Evolutionary conservation across 179 eudicot genomes (phyloP).

Genomic region (Spergularia azorica): DNA sequence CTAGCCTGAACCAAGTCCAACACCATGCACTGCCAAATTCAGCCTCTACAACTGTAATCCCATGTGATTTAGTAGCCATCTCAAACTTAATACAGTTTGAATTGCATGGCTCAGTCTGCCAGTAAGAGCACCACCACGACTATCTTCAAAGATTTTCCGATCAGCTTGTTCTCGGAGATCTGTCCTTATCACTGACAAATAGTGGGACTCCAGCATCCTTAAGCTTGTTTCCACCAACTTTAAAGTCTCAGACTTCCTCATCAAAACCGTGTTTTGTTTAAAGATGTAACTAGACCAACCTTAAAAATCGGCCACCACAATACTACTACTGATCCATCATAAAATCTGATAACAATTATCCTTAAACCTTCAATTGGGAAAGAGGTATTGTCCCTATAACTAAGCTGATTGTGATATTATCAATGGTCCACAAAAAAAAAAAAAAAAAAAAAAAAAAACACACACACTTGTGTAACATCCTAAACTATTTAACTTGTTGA

Average conservation of each 20-base stretch:
- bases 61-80: background rate
- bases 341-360: background rate
- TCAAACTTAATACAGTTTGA: too few species aligned
- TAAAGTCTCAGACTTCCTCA: slow-evolving; percentile 10
- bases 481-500: background rate
- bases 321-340: background rate
- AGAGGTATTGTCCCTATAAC: background rate
- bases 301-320: background rate
- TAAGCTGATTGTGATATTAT: background rate
- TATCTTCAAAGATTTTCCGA: background rate
- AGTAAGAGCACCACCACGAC: background rate
- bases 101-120: background rate
- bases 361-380: background rate
- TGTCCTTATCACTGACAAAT: background rate
- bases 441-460: too few species aligned
- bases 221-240: background rate
- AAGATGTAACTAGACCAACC: background rate
- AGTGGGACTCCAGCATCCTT: background rate
- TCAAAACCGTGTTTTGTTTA: background rate
- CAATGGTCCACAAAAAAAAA: background rate
- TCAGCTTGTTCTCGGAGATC: background rate
- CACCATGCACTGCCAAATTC: slow-evolving; percentile 12
- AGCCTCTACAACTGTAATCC: background rate
- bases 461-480: background rate
- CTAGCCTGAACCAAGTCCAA: slow-evolving; percentile 2